Base-by-base conservation (phyloP, 768 basidiomycete genomes). In the Phaeolepiota aurea region DNA sequence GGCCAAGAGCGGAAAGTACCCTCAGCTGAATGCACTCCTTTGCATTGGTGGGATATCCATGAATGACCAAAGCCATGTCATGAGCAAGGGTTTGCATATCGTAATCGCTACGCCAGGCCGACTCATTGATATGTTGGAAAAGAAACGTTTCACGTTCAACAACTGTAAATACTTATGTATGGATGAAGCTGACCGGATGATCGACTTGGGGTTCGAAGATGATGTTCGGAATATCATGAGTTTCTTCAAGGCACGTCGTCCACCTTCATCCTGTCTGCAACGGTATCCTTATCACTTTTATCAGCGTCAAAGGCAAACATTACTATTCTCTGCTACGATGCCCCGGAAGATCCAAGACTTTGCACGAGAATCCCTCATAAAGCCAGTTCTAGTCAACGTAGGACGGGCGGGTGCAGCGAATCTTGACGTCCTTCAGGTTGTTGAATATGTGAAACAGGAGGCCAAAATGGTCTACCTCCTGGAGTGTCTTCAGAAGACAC, bases 111-210 rank as follows among this genome's bases (percentile, higher is more conserved):
- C 96, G 0, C 96, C 96, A 0, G 96, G 96, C 13, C 76, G 96
- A 38, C 68, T 98, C 40, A 97, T 98, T 47, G 96, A 99, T 61
- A 94, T 99, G 90, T 63, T 99, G 48, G 92, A 96, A 62, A 98
- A 97, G 71, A 87, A 79, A 60, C 76, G 81, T 47, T 87, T 99
- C 52, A 89, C 84, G 3, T 85, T 98, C 57, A 85, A 87, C 46
- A 84, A 82, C 47, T 97, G 93, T 82, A 92, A 90, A 68, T 96
- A 79, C 57, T 65, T 99, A 9, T 97, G 93, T 57, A 92, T 99
- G 90, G 96, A 99, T 62, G 96, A 99, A 63, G 96, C 96, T 0
- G 96, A 99, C 63, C 71, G 96, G 44, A 99, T 99, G 96, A 92
- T 99, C 45, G 96, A 99, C 56, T 70, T 97, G 57, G 96, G 96